A percentile compares a stretch with the other conserved stretches of the same genome.
phyloP scores from a whole-genome alignment of 1,139 yeast genomes.

The Candida frijolesensis region DNA sequence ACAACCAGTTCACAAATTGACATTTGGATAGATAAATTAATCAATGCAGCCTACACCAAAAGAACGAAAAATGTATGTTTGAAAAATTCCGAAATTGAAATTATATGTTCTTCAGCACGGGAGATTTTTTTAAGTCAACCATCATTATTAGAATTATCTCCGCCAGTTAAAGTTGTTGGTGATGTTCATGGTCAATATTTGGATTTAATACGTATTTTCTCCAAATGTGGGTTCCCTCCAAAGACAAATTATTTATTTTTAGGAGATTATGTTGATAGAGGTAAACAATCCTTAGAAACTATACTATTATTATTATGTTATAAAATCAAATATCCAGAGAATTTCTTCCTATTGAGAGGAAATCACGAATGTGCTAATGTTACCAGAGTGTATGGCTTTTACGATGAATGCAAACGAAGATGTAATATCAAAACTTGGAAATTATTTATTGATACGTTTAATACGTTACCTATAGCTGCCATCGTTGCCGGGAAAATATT shows the following conservation, averaged over 20 bases:
- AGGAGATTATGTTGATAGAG: conserved; percentile 88
- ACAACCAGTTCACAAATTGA: conserved; percentile 68
- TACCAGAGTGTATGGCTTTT: conserved; percentile 83
- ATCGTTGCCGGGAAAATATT: conserved; percentile 95
- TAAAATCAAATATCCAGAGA: conserved; percentile 81
- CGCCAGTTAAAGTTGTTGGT: conserved; percentile 86
- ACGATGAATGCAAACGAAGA: conserved; percentile 85
- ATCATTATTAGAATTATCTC: conserved; percentile 69
- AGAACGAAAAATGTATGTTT: conserved; percentile 86
- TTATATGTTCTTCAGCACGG: conserved; percentile 81
- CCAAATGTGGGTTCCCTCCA: conserved; percentile 81
- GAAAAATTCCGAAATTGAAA: conserved; percentile 83
- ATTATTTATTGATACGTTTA: conserved; percentile 88
- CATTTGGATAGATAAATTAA: conserved; percentile 81
- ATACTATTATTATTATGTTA: conserved; percentile 69
- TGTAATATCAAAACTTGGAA: conserved; percentile 95
- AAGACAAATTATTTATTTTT: conserved; percentile 74
- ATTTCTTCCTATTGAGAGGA: conserved; percentile 80
- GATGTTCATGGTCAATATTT: conserved; percentile 86
- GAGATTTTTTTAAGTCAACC: conserved; percentile 78
- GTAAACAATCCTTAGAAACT: conserved; percentile 81
- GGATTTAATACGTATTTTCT: conserved; percentile 73
- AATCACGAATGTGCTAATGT: conserved; percentile 86
- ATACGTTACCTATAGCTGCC: conserved; percentile 92
- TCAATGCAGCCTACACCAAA: conserved; percentile 94